Percentiles rank a stretch among this genome's conserved stretches.
phyloP scores from a whole-genome alignment of 2,329 filamentous ascomycete genomes.

The Pseudohalonectria lignicola region DNA sequence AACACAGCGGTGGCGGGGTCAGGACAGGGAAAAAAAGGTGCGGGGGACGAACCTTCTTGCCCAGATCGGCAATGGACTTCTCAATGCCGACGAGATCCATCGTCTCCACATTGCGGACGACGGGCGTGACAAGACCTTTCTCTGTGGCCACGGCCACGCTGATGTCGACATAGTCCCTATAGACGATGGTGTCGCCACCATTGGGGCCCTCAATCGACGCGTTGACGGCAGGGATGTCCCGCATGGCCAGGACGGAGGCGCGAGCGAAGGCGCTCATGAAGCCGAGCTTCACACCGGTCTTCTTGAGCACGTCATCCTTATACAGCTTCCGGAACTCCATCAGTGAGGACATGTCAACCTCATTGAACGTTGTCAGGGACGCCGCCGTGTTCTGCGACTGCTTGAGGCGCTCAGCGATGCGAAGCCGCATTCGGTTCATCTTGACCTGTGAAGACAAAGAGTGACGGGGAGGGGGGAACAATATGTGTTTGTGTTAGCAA shows the following conservation, averaged over 20 bases:
- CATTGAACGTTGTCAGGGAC: conserved; percentile 95
- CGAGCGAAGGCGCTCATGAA: conserved; percentile 98
- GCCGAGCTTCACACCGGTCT: conserved; percentile 94
- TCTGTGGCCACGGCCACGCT: conserved; percentile 95
- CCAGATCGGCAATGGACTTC: conserved; percentile 83
- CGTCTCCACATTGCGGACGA: conserved; percentile 85
- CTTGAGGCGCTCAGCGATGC: conserved; percentile 95
- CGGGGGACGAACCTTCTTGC: conserved; percentile 64
- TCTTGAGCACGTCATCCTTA: conserved; percentile 94
- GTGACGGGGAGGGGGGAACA: background rate
- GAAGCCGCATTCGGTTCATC: conserved; percentile 99
- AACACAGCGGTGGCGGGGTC: background rate
- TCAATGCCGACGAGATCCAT: conserved; percentile 87
- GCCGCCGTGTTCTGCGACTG: conserved; percentile 98
- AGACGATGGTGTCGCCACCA: conserved; percentile 94
- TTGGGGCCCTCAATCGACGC: conserved; percentile 94
- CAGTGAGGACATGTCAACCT: conserved; percentile 96
- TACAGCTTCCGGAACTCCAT: conserved; percentile 97
- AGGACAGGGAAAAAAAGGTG: background rate
- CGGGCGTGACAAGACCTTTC: conserved; percentile 92
- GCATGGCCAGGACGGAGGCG: conserved; percentile 84
- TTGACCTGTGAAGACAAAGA: conserved; percentile 88
- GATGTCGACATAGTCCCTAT: conserved; percentile 96
- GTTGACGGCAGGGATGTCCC: conserved; percentile 88
- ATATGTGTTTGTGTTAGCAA: background rate